Evolutionary conservation across 2,329 filamentous ascomycete species (phyloP), one percentile per base, ranked within the genome.

Genomic region (Tolypocladium sp.): DNA sequence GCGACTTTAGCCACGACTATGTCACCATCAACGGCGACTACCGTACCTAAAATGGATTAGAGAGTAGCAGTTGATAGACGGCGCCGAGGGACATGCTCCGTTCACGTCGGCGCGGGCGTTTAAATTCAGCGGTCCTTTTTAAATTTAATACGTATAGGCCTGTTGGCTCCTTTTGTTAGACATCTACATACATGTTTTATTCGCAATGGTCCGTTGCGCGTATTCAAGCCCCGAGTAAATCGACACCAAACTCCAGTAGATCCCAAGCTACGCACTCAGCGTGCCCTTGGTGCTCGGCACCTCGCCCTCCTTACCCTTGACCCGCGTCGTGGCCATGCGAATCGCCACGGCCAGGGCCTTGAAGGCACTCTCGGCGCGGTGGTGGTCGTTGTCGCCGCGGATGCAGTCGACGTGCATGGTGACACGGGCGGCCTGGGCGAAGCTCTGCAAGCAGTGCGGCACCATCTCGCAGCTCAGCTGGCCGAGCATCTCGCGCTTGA

Each of bases 281-380:
- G 96, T 96, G 13, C 93, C 93, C 83, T 97, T 97, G 10, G 93
- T 97, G 77, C 92, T 97, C 57, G 92, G 90, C 33, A 97, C 87
- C 80, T 99, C 94, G 3, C 91, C 92, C 75, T 95, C 92, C 71
- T 89, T 88, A 13, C 91, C 91, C 49, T 85, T 83, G 38, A 93
- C 85, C 66, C 85, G 82, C 56, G 83, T 82, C 55, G 87, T 93
- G 12, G 94, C 94, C 73, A 83, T 83, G 67, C 88, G 82, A 58
- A 95, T 82, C 9, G 94, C 94, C 52, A 97, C 86, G 0, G 94
- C 94, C 65, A 97, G 76, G 54, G 94, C 94, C 83, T 99, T 99
- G 77, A 99, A 97, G 20, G 93, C 94, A 72, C 90, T 94, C 83
- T 97, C 94, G 12, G 94, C 92, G 60, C 92, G 82, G 78, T 97